Percentiles rank a stretch among this genome's conserved stretches.
Conservation (phyloP, 306 rosid genomes). For the cucumber (Cucumis sativus) region DNA sequence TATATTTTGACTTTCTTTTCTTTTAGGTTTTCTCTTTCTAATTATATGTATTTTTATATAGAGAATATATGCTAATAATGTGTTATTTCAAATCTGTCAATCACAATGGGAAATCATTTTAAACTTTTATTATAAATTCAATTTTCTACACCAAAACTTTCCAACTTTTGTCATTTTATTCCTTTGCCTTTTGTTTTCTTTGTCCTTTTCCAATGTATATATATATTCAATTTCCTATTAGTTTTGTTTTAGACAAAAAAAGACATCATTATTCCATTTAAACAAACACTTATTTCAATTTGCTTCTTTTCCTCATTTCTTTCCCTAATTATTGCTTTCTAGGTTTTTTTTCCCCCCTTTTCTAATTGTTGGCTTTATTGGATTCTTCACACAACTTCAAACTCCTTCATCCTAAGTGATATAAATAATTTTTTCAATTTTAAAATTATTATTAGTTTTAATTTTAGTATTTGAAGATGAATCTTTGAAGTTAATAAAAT, state of each 20-base stretch:
- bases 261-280: neutral
- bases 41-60: neutral
- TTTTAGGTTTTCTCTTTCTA: neutral
- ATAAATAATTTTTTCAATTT: no score
- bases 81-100: neutral
- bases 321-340: neutral
- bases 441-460: no score
- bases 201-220: neutral
- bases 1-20: slow-evolving; percentile 25
- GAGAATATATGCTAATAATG: slow-evolving; percentile 11
- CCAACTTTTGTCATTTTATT: slow-evolving; percentile 3
- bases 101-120: slow-evolving; percentile 2
- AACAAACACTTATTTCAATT: neutral
- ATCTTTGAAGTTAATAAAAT: no score
- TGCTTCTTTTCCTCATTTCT: neutral
- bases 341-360: neutral
- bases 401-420: no score
- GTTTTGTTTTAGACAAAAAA: neutral
- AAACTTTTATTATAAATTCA: neutral
- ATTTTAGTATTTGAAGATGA: no score
- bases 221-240: neutral
- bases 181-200: neutral
- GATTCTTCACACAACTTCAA: no score
- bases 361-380: neutral
- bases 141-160: neutral